These are phyloP conservation scores for Pyricularia grisea DNA, from an alignment of 2,329 filamentous ascomycete species.

Conservation along the genomic window DNA sequence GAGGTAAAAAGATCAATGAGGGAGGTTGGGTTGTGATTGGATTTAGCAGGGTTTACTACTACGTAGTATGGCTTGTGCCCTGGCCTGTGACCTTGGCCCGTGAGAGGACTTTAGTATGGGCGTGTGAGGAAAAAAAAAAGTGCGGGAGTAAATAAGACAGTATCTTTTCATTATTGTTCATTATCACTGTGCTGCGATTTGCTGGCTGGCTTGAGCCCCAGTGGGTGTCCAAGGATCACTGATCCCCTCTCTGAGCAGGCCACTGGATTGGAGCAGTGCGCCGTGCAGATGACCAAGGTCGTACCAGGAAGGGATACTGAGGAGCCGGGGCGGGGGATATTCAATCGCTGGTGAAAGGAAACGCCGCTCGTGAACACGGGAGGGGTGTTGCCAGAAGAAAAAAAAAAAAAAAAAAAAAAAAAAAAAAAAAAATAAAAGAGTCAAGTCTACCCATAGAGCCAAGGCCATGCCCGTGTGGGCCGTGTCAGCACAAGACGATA, in stretches of 20 bases:
- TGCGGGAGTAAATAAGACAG: background rate
- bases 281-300: conserved; percentile 5
- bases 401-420: background rate
- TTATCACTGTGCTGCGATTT: background rate
- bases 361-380: background rate
- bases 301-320: conserved; percentile 2
- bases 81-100: background rate
- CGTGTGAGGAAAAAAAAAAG: background rate
- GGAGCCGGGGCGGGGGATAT: background rate
- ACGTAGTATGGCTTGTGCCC: background rate
- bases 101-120: background rate
- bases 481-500: conserved; percentile 1
- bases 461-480: background rate
- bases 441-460: background rate
- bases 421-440: background rate
- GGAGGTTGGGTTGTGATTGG: background rate
- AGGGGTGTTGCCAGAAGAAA: conserved; percentile 1
- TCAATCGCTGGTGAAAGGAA: conserved; percentile 1
- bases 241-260: background rate
- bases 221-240: background rate
- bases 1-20: background rate
- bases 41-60: background rate
- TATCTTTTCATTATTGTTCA: background rate
- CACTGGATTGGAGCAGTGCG: background rate
- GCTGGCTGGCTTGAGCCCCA: background rate